Base-by-base conservation (phyloP, 441 rosid genomes). In the California macrophylla region DNA sequence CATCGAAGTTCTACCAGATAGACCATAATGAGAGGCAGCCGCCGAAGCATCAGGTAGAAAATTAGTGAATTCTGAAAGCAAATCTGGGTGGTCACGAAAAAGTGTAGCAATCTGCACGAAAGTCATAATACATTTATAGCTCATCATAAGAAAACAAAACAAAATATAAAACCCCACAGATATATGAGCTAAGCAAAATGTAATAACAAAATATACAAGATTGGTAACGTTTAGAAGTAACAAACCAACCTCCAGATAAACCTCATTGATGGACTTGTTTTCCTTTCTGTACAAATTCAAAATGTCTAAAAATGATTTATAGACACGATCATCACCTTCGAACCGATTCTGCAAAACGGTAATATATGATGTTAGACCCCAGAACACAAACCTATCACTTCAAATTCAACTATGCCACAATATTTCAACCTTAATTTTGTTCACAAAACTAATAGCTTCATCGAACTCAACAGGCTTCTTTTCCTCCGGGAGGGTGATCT, bases 401-500 rank as follows among this genome's bases (percentile, higher is more conserved):
- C 66, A 32, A 73, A 64, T 47, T 67, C 62, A 30, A 45, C 23
- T 28, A 72, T 13, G 63, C 52, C 50, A 66, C 45, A 36, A 29
- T 16, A 70, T 18, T 25, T 72, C 66, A 71, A 95, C 99, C 99
- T 95, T 95, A 81, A 95, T 90, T 83, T 92, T 92, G 90, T 89
- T 92, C 64, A 95, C 99, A 81, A 96, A 96, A 79, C 78, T 88
- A 78, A 92, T 89, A 67, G 98, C 99, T 85, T 91, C 93, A 70
- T 87, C 98, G 84, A 96, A 96, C 82, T 96, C 98, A 80, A 89
- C 93, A 60, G 89, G 97, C 78, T 96, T 96, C 88, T 92, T 95
- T 65, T 88, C 96, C 63, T 92, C 96, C 7, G 87, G 82, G 65
- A 92, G 93, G 3, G 92, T 87, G 71, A 95, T 92, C 84, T 91